Evolutionary conservation across 2,329 filamentous ascomycete genomes (phyloP).

Genomic region (Alternaria ethzedia): DNA sequence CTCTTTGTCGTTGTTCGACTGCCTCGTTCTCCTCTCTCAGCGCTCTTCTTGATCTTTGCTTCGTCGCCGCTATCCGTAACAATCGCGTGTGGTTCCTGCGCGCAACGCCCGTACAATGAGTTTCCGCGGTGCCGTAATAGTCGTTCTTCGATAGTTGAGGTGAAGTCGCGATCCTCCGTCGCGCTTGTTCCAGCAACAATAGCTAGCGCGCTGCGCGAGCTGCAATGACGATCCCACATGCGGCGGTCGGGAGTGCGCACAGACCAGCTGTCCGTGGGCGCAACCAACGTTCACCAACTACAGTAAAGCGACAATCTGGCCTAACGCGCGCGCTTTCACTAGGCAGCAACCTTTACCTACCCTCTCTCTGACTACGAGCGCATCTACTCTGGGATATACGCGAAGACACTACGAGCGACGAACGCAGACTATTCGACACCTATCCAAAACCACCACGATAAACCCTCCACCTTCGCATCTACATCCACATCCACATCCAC

Average conservation of each 20-base stretch:
- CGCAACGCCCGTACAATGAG: too few relatives aligned
- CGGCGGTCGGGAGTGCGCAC: constrained; percentile 11
- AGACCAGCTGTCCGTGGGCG: constrained; percentile 4
- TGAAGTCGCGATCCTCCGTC: neutral
- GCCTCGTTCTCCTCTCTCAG: neutral
- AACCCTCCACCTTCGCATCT: neutral
- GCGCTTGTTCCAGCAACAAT: neutral
- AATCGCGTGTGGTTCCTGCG: neutral
- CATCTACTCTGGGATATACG: neutral
- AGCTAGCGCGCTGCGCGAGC: neutral
- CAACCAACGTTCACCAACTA: neutral
- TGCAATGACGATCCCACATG: constrained; percentile 10
- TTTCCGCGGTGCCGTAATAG: neutral
- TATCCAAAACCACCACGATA: neutral
- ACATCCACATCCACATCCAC: neutral
- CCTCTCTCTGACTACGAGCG: too few relatives aligned
- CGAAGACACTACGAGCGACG: neutral
- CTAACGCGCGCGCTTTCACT: neutral
- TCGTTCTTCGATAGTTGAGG: neutral
- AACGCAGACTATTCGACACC: neutral
- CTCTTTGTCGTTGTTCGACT: neutral
- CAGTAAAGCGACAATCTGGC: neutral
- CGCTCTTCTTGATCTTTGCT: neutral
- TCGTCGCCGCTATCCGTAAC: accelerated
- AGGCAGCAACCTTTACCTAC: neutral